These are phyloP conservation scores for Amylocystis lapponica DNA, from an alignment of 768 basidiomycete genomes.

Conservation along the genomic window DNA sequence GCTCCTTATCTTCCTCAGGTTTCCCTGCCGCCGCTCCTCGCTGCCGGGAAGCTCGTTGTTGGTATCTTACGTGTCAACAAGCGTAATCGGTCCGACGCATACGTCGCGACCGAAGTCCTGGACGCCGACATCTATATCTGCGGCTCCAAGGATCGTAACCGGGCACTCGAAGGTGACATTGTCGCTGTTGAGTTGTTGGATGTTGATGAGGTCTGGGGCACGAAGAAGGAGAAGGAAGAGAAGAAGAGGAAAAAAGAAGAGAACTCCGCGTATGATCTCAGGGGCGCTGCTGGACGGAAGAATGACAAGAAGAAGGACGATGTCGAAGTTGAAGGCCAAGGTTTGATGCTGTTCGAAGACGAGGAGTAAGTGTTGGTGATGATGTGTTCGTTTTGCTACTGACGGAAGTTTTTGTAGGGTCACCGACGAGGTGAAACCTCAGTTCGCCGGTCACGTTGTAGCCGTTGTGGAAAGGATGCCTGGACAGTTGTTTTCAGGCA, in stretches of 20 bases:
- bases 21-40: constrained; percentile 91
- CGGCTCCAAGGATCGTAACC: constrained; percentile 97
- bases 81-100: constrained; percentile 96
- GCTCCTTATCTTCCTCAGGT: constrained; percentile 98
- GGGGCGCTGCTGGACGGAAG: constrained; percentile 68
- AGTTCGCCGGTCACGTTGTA: constrained; percentile 98
- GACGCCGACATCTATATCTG: constrained; percentile 99
- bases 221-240: constrained; percentile 99
- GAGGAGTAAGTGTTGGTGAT: constrained; percentile 70
- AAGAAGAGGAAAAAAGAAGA: constrained; percentile 99
- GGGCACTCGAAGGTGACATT: constrained; percentile 96
- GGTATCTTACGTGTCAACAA: constrained; percentile 97
- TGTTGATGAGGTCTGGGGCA: constrained; percentile 96
- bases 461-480: constrained; percentile 99
- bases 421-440: constrained; percentile 96
- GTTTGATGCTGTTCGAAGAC: constrained; percentile 93
- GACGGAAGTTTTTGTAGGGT: constrained; percentile 47
- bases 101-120: constrained; percentile 95
- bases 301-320: constrained; percentile 99
- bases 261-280: constrained; percentile 90
- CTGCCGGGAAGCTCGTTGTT: constrained; percentile 95
- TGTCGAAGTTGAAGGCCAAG: constrained; percentile 98
- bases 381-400: constrained; percentile 2
- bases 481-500: constrained; percentile 96
- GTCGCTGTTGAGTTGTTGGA: constrained; percentile 97